Evolutionary conservation across 306 rosid genomes (phyloP).

Genomic region (Trichosanthes truncata): DNA sequence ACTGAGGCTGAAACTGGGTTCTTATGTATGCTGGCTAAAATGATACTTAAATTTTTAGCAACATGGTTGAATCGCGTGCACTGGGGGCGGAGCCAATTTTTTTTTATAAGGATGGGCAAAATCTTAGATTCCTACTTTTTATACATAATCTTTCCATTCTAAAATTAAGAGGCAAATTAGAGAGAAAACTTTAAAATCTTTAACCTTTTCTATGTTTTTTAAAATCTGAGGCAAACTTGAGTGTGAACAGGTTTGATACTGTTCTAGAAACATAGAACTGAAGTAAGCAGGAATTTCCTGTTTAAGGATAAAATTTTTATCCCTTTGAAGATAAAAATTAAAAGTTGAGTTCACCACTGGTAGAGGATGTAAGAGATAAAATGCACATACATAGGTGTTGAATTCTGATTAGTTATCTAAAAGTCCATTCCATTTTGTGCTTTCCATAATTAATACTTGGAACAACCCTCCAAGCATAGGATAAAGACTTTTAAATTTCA

Average conservation of each 20-base stretch:
- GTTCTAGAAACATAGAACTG: neutral
- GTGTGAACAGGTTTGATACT: neutral
- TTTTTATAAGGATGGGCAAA: neutral
- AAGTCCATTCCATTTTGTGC: neutral
- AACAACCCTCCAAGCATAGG: neutral
- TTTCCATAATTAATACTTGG: neutral
- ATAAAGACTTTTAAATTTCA: neutral
- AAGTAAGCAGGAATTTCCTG: neutral
- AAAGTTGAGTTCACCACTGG: neutral
- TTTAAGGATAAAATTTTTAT: neutral
- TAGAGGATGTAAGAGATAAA: neutral
- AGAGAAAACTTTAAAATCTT: neutral
- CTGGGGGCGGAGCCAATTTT: neutral
- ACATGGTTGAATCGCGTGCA: neutral
- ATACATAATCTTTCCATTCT: neutral
- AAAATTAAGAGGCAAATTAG: neutral
- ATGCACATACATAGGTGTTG: neutral
- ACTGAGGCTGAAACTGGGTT: neutral
- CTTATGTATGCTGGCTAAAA: neutral
- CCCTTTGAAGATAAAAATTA: neutral
- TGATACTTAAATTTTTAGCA: neutral
- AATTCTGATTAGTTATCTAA: neutral
- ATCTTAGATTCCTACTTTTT: neutral
- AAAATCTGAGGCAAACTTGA: neutral
- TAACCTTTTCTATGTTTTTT: neutral